Evolutionary conservation across 2,329 filamentous ascomycete genomes (phyloP).

Genomic region (Neurospora sp.): DNA sequence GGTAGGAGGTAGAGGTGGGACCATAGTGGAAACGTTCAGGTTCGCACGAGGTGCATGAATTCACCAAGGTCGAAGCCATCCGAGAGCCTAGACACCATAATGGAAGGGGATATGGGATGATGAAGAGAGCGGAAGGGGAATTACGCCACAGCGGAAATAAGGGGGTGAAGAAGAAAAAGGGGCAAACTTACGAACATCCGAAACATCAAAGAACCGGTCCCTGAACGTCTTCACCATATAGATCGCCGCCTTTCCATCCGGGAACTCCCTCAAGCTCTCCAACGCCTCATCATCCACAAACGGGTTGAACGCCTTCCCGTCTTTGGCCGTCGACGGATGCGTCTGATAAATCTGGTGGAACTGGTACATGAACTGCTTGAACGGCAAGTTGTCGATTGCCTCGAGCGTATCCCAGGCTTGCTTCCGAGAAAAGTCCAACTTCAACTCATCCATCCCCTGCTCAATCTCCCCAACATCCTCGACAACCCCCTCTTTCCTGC

Average conservation of each 20-base stretch:
- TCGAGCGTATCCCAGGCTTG: conserved; percentile 35
- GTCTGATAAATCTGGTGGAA: conserved; percentile 53
- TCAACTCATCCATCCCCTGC: neutral
- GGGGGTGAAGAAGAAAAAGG: neutral
- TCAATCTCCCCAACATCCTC: neutral
- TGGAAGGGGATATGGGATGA: neutral
- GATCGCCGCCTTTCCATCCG: conserved; percentile 29
- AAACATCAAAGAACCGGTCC: conserved; percentile 30
- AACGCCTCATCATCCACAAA: conserved; percentile 35
- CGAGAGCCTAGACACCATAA: neutral
- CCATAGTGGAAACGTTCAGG: neutral
- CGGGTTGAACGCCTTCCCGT: conserved; percentile 44
- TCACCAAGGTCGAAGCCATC: neutral
- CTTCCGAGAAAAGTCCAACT: neutral
- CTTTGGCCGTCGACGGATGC: conserved; percentile 29
- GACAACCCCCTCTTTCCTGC: neutral
- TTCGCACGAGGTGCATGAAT: neutral
- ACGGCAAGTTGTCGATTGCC: conserved; percentile 49
- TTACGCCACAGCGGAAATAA: neutral
- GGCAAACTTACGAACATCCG: conserved; percentile 32
- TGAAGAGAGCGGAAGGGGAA: neutral
- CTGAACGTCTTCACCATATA: conserved; percentile 38
- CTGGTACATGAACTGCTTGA: conserved; percentile 50
- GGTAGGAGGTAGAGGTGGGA: neutral
- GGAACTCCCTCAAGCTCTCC: conserved; percentile 32